phyloP scores from a whole-genome alignment of 1,284 basidiomycete genomes.

The Leccinum fallax region DNA sequence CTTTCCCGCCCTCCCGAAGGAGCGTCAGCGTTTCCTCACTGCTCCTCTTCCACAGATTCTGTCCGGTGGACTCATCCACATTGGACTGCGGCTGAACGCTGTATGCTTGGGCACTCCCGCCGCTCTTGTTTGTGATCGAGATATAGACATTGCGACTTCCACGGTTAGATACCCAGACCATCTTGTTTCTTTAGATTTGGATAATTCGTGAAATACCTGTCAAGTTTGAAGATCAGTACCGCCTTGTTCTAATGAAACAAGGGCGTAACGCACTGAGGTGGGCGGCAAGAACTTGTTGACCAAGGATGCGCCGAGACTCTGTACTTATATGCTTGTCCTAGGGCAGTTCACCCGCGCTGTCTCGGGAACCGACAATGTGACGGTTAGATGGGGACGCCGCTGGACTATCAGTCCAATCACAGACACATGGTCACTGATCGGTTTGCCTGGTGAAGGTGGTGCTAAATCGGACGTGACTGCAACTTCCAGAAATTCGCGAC shows the following conservation, averaged over 20 bases:
- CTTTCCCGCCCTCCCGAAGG: not conserved
- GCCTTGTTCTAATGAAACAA: not conserved
- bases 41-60: not conserved
- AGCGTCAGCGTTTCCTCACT: not conserved
- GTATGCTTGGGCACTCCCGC: not conserved
- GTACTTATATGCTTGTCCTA: not conserved
- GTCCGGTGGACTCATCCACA: not conserved
- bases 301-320: not conserved
- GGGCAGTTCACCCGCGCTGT: not conserved
- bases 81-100: not conserved
- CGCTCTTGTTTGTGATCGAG: not conserved
- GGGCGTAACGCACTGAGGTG: not conserved
- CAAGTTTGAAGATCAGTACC: not conserved
- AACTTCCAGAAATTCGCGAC: no score
- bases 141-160: not conserved
- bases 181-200: not conserved
- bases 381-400: not conserved
- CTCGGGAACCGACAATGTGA: not conserved
- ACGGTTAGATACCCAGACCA: constrained; percentile 4
- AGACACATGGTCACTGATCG: not conserved
- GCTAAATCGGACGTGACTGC: no score
- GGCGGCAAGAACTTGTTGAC: not conserved
- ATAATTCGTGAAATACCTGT: not conserved
- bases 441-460: no score
- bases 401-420: not conserved